Percentiles rank a stretch among this genome's conserved stretches.
Evolutionary conservation across 495 filamentous ascomycete species (phyloP).

Genomic region (Articulospora tetracladia): DNA sequence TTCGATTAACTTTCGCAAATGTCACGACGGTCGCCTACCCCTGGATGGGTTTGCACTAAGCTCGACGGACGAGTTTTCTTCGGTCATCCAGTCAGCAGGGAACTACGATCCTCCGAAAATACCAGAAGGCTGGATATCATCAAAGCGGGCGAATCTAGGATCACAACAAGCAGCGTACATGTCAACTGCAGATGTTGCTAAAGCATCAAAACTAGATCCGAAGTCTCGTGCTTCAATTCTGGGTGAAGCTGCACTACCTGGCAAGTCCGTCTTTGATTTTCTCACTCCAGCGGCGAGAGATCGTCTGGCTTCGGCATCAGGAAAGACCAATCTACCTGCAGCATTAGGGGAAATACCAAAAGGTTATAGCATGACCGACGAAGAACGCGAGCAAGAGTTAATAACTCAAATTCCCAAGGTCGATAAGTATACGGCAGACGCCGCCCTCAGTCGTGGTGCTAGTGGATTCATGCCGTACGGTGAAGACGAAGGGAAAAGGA

Average conservation of each 20-base stretch:
- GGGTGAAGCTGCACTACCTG: conserved; percentile 77
- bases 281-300: conserved; percentile 78
- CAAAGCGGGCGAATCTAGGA: conserved; percentile 44
- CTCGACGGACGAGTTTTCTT: conserved; percentile 45
- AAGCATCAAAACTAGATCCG: conserved; percentile 72
- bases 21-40: conserved; percentile 83
- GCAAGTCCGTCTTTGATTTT: conserved; percentile 95
- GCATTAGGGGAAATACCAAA: conserved; percentile 71
- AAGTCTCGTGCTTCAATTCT: conserved; percentile 75
- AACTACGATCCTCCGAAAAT: conserved; percentile 73
- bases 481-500: conserved; percentile 73
- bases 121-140: conserved; percentile 73
- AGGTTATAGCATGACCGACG: conserved; percentile 55
- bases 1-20: conserved; percentile 63
- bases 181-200: conserved; percentile 71
- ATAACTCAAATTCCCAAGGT: conserved; percentile 64
- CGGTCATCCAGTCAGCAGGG: conserved; percentile 47
- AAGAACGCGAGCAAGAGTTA: conserved; percentile 55
- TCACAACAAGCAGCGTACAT: conserved; percentile 43
- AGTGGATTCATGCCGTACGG: conserved; percentile 80
- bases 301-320: conserved; percentile 69
- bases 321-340: conserved; percentile 70
- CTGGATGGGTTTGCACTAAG: conserved; percentile 83
- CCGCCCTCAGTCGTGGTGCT: conserved; percentile 69
- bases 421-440: conserved; percentile 67